A percentile compares a stretch with the other conserved stretches of the same genome.
Conservation (phyloP, 75 land plant genomes). For the Cunninghamia lanceolata region DNA sequence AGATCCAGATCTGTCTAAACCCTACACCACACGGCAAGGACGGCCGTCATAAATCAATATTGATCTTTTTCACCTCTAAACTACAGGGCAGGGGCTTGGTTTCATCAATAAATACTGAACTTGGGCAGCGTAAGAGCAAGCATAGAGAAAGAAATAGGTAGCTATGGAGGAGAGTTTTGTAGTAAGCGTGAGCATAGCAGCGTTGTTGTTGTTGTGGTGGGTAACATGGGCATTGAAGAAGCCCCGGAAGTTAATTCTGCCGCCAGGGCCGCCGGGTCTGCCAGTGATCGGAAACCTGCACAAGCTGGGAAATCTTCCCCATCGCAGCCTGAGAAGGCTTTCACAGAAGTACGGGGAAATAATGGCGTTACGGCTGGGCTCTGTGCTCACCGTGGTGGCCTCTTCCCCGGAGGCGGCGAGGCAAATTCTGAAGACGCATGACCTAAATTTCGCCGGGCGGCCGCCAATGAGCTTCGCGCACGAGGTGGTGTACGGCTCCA, state of each 20-base stretch:
- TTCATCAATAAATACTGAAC: too few species aligned
- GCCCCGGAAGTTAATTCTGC: not conserved
- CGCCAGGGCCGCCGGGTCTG: conserved; percentile 47
- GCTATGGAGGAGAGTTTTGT: too few species aligned
- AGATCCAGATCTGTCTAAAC: too few species aligned
- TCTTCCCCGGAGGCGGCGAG: not conserved
- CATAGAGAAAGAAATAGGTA: too few species aligned
- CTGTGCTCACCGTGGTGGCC: conserved; percentile 24
- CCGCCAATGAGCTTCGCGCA: not conserved
- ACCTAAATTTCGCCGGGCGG: not conserved
- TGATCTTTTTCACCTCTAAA: too few species aligned
- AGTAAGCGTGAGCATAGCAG: too few species aligned
- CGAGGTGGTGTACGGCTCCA: not conserved
- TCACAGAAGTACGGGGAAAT: conserved; percentile 55
- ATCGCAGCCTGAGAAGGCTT: conserved; percentile 61
- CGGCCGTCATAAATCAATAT: too few species aligned
- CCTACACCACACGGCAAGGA: too few species aligned
- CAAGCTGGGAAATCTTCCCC: conserved; percentile 67
- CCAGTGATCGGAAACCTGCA: conserved; percentile 65
- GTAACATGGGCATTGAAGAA: too few species aligned
- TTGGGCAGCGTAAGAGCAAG: too few species aligned
- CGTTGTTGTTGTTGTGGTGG: too few species aligned
- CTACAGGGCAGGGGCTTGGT: not conserved
- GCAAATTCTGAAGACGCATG: not conserved
- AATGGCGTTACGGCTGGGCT: conserved; percentile 47